Evolutionary conservation across 73 alveolate genomes (phyloP), one percentile per base, ranked within the genome.

Genomic region (Symbiodinium natans): DNA sequence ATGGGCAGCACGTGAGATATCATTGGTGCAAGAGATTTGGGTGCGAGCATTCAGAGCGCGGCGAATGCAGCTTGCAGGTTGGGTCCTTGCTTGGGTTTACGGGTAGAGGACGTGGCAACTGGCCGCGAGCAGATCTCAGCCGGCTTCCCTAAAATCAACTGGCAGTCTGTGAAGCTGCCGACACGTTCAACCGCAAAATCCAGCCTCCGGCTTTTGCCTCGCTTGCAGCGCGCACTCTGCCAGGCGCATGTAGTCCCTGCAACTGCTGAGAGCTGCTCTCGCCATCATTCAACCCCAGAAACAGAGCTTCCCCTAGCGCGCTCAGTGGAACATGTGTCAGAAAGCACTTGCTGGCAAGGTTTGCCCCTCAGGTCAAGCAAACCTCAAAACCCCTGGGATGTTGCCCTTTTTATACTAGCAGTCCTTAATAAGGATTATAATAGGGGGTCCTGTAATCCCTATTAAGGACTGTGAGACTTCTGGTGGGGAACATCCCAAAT

Each of bases 211-310:
- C 87, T 56, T 13, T 27, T 89, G 75, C 52, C 96, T 71, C 27
- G 96, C 96, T 11, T 82, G 75, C 80, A 89, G 48, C 33, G 96
- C 86, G 48, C 75, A 54, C 87, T 89, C 96, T 15, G 96, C 96
- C 96, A 89, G 46, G 39, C 96, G 96, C 88, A 71, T 89, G 96
- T 89, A 89, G 75, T 89, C 87, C 54, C 96, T 89, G 56, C 11
- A 29, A 3, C 31, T 27, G 39, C 13, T 46, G 59, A 13, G 59
- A n/a, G n/a, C n/a, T n/a, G n/a, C n/a, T n/a, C n/a, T n/a, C n/a
- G 23, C 17, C 63, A 48, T 48, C 23, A 48, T 17, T 48, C 17
- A 17, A 17, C 63, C 63, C 63, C 23, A 17, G 17, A 10, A 17
- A 10, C 8, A 48, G 17, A 48, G 17, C 63, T 48, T 48, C 63